Base-by-base conservation (phyloP, 768 basidiomycete genomes). In the Lactifluus pinguis region DNA sequence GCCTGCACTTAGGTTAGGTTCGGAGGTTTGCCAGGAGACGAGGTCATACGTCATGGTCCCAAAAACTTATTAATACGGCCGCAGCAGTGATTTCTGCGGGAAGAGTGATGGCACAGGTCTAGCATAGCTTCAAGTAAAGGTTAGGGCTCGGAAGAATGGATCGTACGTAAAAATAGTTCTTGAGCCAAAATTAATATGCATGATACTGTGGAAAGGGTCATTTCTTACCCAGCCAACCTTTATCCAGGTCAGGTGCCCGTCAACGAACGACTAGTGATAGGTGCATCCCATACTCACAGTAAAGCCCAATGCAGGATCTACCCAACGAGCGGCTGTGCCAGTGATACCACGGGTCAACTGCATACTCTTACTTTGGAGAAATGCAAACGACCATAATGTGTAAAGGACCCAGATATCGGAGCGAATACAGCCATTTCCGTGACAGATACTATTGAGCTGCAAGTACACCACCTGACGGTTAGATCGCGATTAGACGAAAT, bases 241-340 rank as follows among this genome's bases (percentile, higher is more conserved):
- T 15, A 11, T 36, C 25, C 14, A n/a, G 32, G 25, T 29, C 30
- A 49, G 32, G 29, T 45, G 41, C 19, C 25, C 6, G 19, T 47
- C 41, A 47, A 4, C 32, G 32, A 34, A 21, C 17, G 45, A 30
- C 25, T n/a, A 25, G 25, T 25, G 29, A 6, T 29, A 19, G 42
- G 6, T 30, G 29, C 19, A 11, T 8, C 14, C 32, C 15, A 34
- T 17, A 57, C 72, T 61, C 32, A 72, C 70, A 7, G 70, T 70
- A 29, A 72, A 72, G 30, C 71, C 70, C 7, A 65, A 13, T 4
- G 71, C 72, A 25, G 72, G 72, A 55, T 72, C 71, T 47, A 72
- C 45, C 71, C 72, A 72, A 53, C 72, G 69, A 48, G 68, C 72
- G 45, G 67, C 72, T 72, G 49, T 25, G 2, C 25, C 25, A 25